Evolutionary conservation across 352 stramenopile species (phyloP).

Genomic region (Halophytophthora polymorphica): DNA sequence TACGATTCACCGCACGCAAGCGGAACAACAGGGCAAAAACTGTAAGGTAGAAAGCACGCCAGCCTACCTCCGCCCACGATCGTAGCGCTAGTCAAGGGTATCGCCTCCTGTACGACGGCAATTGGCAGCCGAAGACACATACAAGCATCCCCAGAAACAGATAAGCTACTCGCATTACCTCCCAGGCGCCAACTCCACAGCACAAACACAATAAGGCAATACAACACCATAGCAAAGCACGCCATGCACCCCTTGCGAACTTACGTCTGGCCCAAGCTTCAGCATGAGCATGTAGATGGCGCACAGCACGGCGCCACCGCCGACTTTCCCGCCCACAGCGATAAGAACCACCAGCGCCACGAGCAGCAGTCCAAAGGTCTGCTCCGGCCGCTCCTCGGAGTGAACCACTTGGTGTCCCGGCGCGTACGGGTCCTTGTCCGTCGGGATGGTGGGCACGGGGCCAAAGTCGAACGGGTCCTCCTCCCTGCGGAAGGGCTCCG

Average conservation of each 20-base stretch:
- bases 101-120: conserved; percentile 55
- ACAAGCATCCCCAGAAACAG: no score
- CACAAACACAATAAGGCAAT: neutral
- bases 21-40: neutral
- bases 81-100: conserved; percentile 89
- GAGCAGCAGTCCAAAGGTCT: conserved; percentile 27
- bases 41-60: neutral
- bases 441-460: conserved; percentile 17
- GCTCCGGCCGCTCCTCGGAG: conserved; percentile 18
- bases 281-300: conserved; percentile 93
- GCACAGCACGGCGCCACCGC: conserved; percentile 88
- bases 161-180: no score
- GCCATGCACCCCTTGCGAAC: neutral
- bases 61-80: conserved; percentile 80
- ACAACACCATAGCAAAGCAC: neutral
- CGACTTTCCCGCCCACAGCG: conserved; percentile 64
- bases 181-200: no score
- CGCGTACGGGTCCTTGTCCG: conserved; percentile 13
- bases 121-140: no score
- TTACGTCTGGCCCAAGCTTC: conserved; percentile 76
- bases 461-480: conserved; percentile 23
- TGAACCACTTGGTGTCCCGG: conserved; percentile 17
- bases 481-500: conserved; percentile 8
- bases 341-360: conserved; percentile 59
- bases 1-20: no score